Evolutionary conservation across 495 filamentous ascomycete species (phyloP), one percentile per base, ranked within the genome.

Genomic region (Pyronema domesticum): DNA sequence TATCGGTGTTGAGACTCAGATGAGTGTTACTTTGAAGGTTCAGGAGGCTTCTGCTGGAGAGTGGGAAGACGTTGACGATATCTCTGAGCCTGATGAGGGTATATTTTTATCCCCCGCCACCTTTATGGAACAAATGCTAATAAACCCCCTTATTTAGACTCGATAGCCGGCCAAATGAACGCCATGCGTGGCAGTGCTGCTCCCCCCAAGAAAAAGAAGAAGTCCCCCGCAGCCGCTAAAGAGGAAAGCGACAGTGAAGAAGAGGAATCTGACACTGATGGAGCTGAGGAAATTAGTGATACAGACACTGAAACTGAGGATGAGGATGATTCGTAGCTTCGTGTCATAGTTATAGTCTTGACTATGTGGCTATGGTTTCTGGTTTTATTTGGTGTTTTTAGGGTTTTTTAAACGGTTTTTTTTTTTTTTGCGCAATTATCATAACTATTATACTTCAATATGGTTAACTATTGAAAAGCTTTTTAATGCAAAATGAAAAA

Each of bases 1-100:
- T 62, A 73, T 96, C 43, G 91, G 91, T 44, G 83, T 94, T 55
- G 91, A 98, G 65, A 81, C 79, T 44, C 87, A 85, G 72, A 76
- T 82, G 75, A 85, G 93, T 56, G 86, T 95, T 36, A 87, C 81
- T 10, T 72, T 98, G 43, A 73, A 81, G 49, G 84, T 98, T n/a
- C 89, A 94, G 60, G 89, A 95, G 59, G 79, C 82, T 40, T 82
- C 79, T 67, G 13, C 19, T 4, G 36, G 19, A 18, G 91, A 89
- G 71, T 89, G 83, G 63, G 77, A 78, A 39, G 83, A 82, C 13
- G 85, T 86, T 57, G 91, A 95, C 62, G 89, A 95, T 61, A 95
- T 95, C 58, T 93, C 85, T 67, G 91, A 98, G 68, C 89, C 93
- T 7, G 91, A 96, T 64, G 91, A 95, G 73, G 91, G 91, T 94